A percentile compares a stretch with the other conserved stretches of the same genome.
phyloP scores from a whole-genome alignment of 2,329 filamentous ascomycete species.

The Cladobotryum mycophilum region DNA sequence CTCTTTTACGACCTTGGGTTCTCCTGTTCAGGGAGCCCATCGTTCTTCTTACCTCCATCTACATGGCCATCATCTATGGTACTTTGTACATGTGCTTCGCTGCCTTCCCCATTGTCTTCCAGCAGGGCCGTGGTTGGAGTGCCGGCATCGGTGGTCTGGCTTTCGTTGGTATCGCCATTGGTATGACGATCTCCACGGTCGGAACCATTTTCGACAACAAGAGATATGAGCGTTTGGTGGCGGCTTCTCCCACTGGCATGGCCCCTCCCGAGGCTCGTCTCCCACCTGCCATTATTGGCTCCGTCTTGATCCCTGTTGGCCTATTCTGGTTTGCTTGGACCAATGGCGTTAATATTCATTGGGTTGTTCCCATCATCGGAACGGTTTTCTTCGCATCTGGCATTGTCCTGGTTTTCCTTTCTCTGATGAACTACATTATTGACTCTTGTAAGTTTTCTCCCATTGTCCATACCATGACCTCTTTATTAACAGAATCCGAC shows the following conservation, averaged over 20 bases:
- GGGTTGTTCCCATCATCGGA: slow-evolving; percentile 43
- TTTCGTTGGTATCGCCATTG: slow-evolving; percentile 58
- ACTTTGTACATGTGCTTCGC: slow-evolving; percentile 50
- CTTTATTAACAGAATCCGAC: slow-evolving; percentile 12
- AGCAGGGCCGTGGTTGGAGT: slow-evolving; percentile 50
- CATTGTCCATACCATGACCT: not conserved
- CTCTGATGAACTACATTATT: slow-evolving; percentile 60
- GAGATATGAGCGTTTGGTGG: slow-evolving; percentile 41
- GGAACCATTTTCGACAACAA: slow-evolving; percentile 50
- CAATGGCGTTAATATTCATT: slow-evolving; percentile 49
- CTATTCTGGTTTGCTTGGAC: slow-evolving; percentile 65
- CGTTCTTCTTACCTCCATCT: slow-evolving; percentile 55
- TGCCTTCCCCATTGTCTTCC: slow-evolving; percentile 57
- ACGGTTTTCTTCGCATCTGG: slow-evolving; percentile 48
- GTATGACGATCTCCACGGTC: slow-evolving; percentile 51
- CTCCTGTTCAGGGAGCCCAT: slow-evolving; percentile 63
- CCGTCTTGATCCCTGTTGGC: slow-evolving; percentile 50
- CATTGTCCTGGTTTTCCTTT: slow-evolving; percentile 60
- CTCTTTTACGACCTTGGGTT: slow-evolving; percentile 57
- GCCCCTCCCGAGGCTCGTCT: slow-evolving; percentile 60
- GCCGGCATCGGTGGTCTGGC: slow-evolving; percentile 54
- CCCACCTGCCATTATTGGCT: slow-evolving; percentile 53
- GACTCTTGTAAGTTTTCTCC: slow-evolving; percentile 43
- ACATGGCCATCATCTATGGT: slow-evolving; percentile 55
- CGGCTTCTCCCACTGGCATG: slow-evolving; percentile 44